A percentile compares a stretch with the other conserved stretches of the same genome.
phyloP scores from a whole-genome alignment of 441 rosid genomes.

The Pelargonium australe region DNA sequence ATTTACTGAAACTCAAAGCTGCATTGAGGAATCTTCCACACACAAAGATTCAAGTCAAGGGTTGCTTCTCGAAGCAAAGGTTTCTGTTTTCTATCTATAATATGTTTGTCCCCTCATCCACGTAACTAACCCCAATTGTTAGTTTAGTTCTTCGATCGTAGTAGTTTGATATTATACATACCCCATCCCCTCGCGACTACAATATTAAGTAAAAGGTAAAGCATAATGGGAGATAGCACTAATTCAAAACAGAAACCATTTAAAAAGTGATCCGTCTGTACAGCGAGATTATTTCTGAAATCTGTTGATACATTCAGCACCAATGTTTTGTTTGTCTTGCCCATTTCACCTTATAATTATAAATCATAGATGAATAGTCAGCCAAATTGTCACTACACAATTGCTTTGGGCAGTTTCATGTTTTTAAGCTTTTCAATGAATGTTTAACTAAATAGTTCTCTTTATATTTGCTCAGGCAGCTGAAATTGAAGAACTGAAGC shows the following conservation, averaged over 20 bases:
- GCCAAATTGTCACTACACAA: not conserved
- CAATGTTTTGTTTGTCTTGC: not conserved
- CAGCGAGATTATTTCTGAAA: not conserved
- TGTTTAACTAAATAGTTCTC: not conserved
- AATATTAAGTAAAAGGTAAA: too few relatives aligned
- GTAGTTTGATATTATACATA: not conserved
- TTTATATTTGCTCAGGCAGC: constrained; percentile 38
- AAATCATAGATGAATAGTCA: too few relatives aligned
- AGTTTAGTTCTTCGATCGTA: not conserved
- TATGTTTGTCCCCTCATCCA: not conserved
- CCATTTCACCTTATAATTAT: not conserved
- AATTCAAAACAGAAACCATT: too few relatives aligned
- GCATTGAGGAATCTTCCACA: constrained; percentile 25
- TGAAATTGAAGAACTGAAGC: constrained; percentile 70
- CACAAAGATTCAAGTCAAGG: constrained; percentile 36
- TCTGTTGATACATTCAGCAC: not conserved
- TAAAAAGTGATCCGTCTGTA: not conserved
- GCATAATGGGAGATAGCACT: too few relatives aligned
- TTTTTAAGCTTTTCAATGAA: not conserved
- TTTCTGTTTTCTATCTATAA: constrained; percentile 20
- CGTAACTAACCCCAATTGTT: not conserved
- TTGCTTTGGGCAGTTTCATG: constrained; percentile 7
- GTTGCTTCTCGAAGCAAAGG: constrained; percentile 47
- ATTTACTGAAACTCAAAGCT: constrained; percentile 31
- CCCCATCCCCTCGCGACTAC: too few relatives aligned